These are phyloP conservation scores for Chaetomium fimeti DNA, from an alignment of 495 filamentous ascomycete genomes.

Conservation along the genomic window DNA sequence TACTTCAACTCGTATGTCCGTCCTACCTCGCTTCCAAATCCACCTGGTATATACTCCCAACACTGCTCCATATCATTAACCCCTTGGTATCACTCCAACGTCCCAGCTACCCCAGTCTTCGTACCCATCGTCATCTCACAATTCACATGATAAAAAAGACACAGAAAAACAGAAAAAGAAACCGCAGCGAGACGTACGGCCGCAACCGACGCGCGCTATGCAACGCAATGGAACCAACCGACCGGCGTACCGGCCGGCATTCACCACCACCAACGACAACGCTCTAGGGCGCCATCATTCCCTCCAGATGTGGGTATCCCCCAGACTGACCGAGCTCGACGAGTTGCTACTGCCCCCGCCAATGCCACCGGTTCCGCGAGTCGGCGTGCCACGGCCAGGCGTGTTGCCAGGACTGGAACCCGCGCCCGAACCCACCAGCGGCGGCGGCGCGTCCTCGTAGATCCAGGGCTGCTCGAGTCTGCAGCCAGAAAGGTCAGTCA, in stretches of 20 bases:
- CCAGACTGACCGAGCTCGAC: slow-evolving; percentile 51
- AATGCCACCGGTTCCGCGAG: neutral
- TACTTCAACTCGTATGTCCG: neutral
- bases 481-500: neutral
- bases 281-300: slow-evolving; percentile 22
- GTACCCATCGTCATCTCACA: neutral
- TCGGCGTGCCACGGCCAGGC: neutral
- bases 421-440: slow-evolving; percentile 9
- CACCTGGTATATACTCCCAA: neutral
- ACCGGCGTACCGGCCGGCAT: too few species aligned
- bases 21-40: neutral
- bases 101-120: neutral
- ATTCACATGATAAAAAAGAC: neutral
- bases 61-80: neutral
- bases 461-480: slow-evolving; percentile 55
- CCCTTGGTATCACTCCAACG: slow-evolving; percentile 5
- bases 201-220: neutral
- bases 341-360: slow-evolving; percentile 22
- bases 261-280: neutral
- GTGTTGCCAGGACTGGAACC: neutral
- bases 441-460: slow-evolving; percentile 50
- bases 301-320: slow-evolving; percentile 57
- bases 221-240: neutral
- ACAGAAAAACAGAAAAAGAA: neutral
- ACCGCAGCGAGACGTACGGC: too few species aligned